phyloP scores from a whole-genome alignment of 2,329 filamentous ascomycete species.

The Falciphora oryzae region DNA sequence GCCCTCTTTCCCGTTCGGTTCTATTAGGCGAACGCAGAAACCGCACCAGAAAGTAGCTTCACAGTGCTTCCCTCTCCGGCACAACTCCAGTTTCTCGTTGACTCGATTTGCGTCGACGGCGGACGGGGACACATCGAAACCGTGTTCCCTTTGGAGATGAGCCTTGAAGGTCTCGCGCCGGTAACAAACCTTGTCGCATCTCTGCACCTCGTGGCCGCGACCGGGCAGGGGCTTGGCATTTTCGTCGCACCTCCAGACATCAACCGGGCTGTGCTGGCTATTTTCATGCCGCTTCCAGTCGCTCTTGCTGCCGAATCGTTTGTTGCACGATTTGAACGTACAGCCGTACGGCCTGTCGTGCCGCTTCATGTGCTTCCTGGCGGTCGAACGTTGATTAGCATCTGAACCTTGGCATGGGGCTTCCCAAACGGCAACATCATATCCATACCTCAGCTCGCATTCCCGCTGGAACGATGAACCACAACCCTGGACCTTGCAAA shows the following conservation, averaged over 20 bases:
- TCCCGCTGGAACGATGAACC: background rate
- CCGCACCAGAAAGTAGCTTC: constrained; percentile 79
- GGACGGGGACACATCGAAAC: constrained; percentile 14
- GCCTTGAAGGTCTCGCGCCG: constrained; percentile 51
- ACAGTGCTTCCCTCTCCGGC: constrained; percentile 58
- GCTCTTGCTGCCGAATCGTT: constrained; percentile 83
- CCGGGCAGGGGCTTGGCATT: background rate
- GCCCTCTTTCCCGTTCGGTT: constrained; percentile 24
- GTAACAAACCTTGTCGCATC: constrained; percentile 55
- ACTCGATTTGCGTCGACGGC: constrained; percentile 23
- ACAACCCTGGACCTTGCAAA: background rate
- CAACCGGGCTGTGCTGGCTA: constrained; percentile 65
- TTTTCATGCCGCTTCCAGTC: constrained; percentile 93
- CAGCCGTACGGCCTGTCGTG: constrained; percentile 79
- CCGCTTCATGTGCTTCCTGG: constrained; percentile 79
- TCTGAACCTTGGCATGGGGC: background rate
- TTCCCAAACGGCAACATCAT: background rate
- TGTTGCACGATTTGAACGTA: constrained; percentile 63
- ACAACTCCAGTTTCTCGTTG: constrained; percentile 41
- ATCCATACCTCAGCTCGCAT: constrained; percentile 40
- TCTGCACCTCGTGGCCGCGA: background rate
- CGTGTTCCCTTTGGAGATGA: constrained; percentile 54
- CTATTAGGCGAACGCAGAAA: constrained; percentile 56
- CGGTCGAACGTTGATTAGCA: background rate
- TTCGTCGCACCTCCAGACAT: constrained; percentile 65